These are phyloP conservation scores for Tuber brumale DNA, from an alignment of 495 filamentous ascomycete genomes.

Conservation along the genomic window DNA sequence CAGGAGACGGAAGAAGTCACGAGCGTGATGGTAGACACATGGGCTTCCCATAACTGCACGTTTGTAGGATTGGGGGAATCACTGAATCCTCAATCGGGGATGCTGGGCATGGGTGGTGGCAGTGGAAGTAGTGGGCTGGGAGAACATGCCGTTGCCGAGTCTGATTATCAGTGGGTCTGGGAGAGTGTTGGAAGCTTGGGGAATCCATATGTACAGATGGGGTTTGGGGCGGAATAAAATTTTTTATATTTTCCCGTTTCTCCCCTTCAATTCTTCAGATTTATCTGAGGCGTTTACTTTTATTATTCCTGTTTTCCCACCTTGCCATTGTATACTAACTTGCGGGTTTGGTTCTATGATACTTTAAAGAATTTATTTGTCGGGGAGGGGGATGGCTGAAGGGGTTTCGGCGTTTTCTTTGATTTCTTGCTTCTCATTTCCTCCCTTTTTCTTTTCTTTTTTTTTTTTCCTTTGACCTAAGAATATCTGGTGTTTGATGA, in stretches of 20 bases:
- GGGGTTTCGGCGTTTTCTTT: neutral
- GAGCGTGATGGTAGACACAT: slow-evolving; percentile 49
- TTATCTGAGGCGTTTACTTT: neutral
- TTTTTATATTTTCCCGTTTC: neutral
- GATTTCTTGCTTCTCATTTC: neutral
- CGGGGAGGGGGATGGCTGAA: neutral
- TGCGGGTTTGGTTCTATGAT: neutral
- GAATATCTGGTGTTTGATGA: neutral
- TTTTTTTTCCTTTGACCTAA: neutral
- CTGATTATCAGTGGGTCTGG: slow-evolving; percentile 24
- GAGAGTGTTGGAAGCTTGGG: slow-evolving; percentile 11
- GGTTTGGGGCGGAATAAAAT: slow-evolving; percentile 45
- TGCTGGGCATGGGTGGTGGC: neutral
- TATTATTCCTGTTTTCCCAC: neutral
- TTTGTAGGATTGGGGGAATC: slow-evolving; percentile 46
- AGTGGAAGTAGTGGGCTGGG: slow-evolving; percentile 8
- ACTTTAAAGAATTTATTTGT: neutral
- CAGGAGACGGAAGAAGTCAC: slow-evolving; percentile 50
- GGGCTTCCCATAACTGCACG: slow-evolving; percentile 43
- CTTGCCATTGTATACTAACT: neutral
- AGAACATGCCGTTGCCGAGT: slow-evolving; percentile 1
- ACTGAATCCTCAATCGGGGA: neutral
- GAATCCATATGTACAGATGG: slow-evolving; percentile 40
- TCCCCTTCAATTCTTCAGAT: neutral
- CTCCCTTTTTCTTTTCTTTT: neutral